Conservation (phyloP, 306 rosid species). For the Gastrolobium bilobum region DNA sequence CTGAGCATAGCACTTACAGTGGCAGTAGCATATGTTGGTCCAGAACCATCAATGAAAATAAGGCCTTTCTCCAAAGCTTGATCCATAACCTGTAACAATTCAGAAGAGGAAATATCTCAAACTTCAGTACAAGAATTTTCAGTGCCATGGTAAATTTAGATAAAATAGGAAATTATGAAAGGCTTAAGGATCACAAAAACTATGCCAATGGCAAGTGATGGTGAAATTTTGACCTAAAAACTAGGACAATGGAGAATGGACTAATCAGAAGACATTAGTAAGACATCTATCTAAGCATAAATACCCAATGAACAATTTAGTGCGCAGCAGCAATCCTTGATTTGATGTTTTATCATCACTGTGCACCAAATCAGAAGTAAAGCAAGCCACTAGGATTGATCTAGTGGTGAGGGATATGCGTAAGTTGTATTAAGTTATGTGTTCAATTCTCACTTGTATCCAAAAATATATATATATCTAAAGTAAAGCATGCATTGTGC, state of each 20-base stretch:
- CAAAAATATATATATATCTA: background rate
- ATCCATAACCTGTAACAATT: conserved; percentile 73
- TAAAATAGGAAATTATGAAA: conserved; percentile 11
- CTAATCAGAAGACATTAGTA: background rate
- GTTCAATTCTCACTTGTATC: too few species aligned
- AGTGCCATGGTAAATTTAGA: conserved; percentile 18
- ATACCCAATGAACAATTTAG: conserved; percentile 25
- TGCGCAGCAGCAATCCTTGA: conserved; percentile 11
- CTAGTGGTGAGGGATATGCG: too few species aligned
- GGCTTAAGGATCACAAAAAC: conserved; percentile 10
- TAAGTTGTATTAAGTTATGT: too few species aligned
- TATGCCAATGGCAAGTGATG: conserved; percentile 22
- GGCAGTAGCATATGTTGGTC: conserved; percentile 96
- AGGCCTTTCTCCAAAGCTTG: conserved; percentile 79
- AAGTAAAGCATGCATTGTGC: conserved; percentile 40
- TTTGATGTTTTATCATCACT: conserved; percentile 26
- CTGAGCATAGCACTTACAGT: conserved; percentile 60
- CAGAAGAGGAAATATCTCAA: conserved; percentile 37
- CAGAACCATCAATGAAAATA: conserved; percentile 80
- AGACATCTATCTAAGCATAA: conserved; percentile 2
- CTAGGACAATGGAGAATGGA: conserved; percentile 17
- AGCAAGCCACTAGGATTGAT: background rate
- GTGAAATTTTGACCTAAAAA: conserved; percentile 39
- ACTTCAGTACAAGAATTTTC: conserved; percentile 18
- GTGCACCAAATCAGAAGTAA: conserved; percentile 40